Evolutionary conservation across 2,329 filamentous ascomycete genomes (phyloP).

Genomic region (Diaporthe citri): DNA sequence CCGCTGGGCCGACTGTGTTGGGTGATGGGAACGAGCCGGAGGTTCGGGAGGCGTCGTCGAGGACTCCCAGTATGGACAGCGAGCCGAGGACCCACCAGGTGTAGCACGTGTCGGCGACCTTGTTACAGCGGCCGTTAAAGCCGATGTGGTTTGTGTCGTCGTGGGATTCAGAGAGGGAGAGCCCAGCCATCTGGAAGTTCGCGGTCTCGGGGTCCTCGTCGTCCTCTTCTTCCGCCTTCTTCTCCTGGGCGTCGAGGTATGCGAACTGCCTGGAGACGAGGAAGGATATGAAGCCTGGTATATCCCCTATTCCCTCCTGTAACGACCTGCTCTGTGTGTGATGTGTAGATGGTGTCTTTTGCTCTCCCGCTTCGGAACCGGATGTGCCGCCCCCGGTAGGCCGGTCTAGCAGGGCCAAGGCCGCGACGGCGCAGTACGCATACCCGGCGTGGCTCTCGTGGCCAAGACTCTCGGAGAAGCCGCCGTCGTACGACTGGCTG

Average conservation of each 20-base stretch:
- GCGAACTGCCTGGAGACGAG: constrained; percentile 70
- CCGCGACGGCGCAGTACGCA: constrained; percentile 87
- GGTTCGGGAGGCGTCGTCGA: constrained; percentile 56
- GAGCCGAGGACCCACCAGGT: constrained; percentile 90
- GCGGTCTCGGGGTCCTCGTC: constrained; percentile 44
- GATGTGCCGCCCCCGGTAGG: constrained; percentile 55
- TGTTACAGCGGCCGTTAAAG: constrained; percentile 92
- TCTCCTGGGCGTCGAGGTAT: constrained; percentile 61
- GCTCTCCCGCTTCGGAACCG: no score
- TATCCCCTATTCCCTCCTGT: constrained; percentile 55
- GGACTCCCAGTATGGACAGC: constrained; percentile 54
- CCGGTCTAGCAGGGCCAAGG: constrained; percentile 80
- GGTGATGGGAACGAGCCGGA: background rate
- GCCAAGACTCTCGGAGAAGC: constrained; percentile 81
- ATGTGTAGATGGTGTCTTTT: background rate
- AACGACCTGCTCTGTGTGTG: constrained; percentile 49
- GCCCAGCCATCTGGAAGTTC: constrained; percentile 51
- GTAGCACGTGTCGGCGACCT: constrained; percentile 95
- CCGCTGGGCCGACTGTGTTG: constrained; percentile 63
- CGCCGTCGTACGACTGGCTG: constrained; percentile 82
- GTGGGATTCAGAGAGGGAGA: constrained; percentile 48
- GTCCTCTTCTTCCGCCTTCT: constrained; percentile 57
- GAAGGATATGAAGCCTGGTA: constrained; percentile 59
- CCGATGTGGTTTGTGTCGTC: constrained; percentile 64
- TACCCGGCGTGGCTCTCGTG: constrained; percentile 93